These are phyloP conservation scores for Microcos paniculata DNA, from an alignment of 345 rosid species.

Conservation along the genomic window DNA sequence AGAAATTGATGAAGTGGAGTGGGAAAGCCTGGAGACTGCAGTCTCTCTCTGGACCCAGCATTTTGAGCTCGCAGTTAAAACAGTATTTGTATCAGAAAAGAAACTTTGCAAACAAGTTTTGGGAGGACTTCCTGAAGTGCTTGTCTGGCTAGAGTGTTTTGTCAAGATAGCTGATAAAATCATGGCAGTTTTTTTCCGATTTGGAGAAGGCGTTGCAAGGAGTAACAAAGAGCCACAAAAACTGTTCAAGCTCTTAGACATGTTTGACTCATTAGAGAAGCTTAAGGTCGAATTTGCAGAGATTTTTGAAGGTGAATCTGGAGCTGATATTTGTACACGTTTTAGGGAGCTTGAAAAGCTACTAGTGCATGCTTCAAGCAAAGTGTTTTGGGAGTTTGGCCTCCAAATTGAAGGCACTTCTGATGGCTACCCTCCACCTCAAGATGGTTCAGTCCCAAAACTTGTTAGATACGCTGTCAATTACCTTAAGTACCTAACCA, in stretches of 20 bases:
- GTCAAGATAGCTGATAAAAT: slow-evolving; percentile 61
- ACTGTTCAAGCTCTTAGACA: slow-evolving; percentile 67
- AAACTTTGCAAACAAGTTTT: slow-evolving; percentile 48
- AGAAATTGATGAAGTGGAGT: slow-evolving; percentile 63
- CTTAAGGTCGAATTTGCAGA: slow-evolving; percentile 40
- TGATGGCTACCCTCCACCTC: slow-evolving; percentile 50
- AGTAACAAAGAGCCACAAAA: slow-evolving; percentile 66
- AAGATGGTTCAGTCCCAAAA: slow-evolving; percentile 60
- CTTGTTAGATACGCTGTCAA: slow-evolving; percentile 63
- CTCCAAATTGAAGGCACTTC: slow-evolving; percentile 61
- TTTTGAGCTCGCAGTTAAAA: slow-evolving; percentile 48
- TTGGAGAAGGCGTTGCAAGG: slow-evolving; percentile 65
- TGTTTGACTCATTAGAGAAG: slow-evolving; percentile 55
- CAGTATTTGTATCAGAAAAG: slow-evolving; percentile 52
- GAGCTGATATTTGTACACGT: slow-evolving; percentile 53
- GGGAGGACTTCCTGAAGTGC: slow-evolving; percentile 44
- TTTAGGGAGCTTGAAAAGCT: slow-evolving; percentile 61
- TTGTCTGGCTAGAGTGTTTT: slow-evolving; percentile 60
- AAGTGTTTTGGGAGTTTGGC: slow-evolving; percentile 68
- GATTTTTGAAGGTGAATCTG: slow-evolving; percentile 61
- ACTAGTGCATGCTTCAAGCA: slow-evolving; percentile 52
- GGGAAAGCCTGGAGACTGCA: slow-evolving; percentile 63
- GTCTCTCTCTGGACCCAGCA: slow-evolving; percentile 59
- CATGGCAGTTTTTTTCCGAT: slow-evolving; percentile 71
- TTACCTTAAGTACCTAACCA: slow-evolving; percentile 52